These are phyloP conservation scores for Penicillium canescens DNA, from an alignment of 495 filamentous ascomycete genomes.

Conservation along the genomic window DNA sequence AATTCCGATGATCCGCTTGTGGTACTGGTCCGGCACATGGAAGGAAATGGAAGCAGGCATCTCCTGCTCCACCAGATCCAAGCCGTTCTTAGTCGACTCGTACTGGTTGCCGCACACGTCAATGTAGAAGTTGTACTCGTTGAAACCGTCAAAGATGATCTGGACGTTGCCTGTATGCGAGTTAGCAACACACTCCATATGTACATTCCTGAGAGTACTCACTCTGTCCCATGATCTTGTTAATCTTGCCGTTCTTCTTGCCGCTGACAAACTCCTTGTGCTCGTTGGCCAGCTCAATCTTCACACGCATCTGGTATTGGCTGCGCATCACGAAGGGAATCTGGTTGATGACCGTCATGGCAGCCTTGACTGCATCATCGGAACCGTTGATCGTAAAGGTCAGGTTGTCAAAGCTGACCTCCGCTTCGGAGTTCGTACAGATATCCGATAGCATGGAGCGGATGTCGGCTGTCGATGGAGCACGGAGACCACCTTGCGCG, in stretches of 20 bases:
- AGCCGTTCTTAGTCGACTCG: conserved; percentile 85
- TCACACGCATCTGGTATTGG: conserved; percentile 90
- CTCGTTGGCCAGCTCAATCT: conserved; percentile 98
- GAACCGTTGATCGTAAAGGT: conserved; percentile 93
- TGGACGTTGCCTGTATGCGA: conserved; percentile 75
- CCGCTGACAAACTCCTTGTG: conserved; percentile 99
- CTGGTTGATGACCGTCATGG: conserved; percentile 87
- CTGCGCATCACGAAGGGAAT: conserved; percentile 85
- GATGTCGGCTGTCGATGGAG: conserved; percentile 74
- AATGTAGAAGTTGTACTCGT: conserved; percentile 99
- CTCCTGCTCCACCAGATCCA: conserved; percentile 94
- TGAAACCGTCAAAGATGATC: conserved; percentile 98
- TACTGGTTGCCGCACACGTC: conserved; percentile 91
- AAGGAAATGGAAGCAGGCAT: conserved; percentile 99
- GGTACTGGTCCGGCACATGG: conserved; percentile 99
- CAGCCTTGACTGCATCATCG: conserved; percentile 92
- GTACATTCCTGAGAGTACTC: conserved; percentile 20
- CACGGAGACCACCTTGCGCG: conserved; percentile 55
- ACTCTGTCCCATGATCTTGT: conserved; percentile 99
- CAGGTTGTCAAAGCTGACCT: conserved; percentile 90
- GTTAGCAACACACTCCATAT: conserved; percentile 6
- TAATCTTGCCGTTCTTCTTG: conserved; percentile 99
- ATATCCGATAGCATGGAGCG: conserved; percentile 92
- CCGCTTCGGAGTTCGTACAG: conserved; percentile 91
- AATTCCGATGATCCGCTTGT: conserved; percentile 99